Evolutionary conservation across 768 basidiomycete species (phyloP).

Genomic region (Cystobasidium tubakii): DNA sequence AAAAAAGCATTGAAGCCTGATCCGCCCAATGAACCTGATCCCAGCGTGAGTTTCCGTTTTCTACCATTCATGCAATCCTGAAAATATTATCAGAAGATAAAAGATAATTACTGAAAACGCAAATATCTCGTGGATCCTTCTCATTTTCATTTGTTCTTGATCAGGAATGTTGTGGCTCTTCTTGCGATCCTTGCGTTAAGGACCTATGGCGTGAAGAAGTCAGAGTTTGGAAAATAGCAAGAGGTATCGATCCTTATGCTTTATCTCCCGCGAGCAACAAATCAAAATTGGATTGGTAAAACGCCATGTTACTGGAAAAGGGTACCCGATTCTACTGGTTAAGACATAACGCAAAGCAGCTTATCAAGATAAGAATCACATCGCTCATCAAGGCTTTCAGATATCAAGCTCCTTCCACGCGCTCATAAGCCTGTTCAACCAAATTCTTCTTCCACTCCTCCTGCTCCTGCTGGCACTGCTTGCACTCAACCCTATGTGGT

Average conservation of each 20-base stretch:
- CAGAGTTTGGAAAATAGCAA: not conserved
- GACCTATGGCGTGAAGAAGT: slow-evolving; percentile 28
- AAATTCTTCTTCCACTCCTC: not conserved
- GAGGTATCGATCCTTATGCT: slow-evolving; percentile 11
- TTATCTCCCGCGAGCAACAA: not conserved
- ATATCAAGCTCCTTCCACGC: too few relatives aligned
- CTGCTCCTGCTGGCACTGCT: not conserved
- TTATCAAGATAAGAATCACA: too few relatives aligned
- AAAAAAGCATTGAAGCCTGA: not conserved
- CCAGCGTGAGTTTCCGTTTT: not conserved
- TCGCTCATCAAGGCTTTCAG: too few relatives aligned
- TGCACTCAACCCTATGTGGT: not conserved
- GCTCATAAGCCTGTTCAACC: too few relatives aligned
- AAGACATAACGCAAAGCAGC: too few relatives aligned
- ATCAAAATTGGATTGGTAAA: not conserved
- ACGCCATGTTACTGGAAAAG: too few relatives aligned
- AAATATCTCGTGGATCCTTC: too few relatives aligned
- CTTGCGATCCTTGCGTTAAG: slow-evolving; percentile 24
- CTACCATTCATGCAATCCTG: too few relatives aligned
- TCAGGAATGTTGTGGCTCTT: slow-evolving; percentile 27
- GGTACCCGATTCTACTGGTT: too few relatives aligned
- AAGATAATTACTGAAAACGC: too few relatives aligned
- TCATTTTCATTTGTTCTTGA: too few relatives aligned
- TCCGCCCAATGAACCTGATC: not conserved
- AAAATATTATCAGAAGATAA: too few relatives aligned